These are phyloP conservation scores for Kuraishia cidri DNA, from an alignment of 805 yeast species.

Conservation along the genomic window DNA sequence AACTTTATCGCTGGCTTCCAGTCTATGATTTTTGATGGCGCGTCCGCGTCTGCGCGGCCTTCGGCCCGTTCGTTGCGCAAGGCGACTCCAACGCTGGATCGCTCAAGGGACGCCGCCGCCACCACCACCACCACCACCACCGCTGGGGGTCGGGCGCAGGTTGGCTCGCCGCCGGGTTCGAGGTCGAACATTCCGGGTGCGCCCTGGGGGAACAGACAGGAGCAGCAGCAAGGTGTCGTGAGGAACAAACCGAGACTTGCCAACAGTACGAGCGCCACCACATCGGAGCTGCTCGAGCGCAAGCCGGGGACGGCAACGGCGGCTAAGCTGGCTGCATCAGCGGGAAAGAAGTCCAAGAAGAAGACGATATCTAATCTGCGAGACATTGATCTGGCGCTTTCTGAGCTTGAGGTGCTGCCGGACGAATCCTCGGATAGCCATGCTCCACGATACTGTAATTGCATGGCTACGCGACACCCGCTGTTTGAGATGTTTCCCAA, in stretches of 20 bases:
- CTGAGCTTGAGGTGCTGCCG: conserved; percentile 28
- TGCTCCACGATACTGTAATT: conserved; percentile 42
- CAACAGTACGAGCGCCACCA: conserved; percentile 23
- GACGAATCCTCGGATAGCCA: conserved; percentile 3
- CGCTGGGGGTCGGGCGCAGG: conserved; percentile 5
- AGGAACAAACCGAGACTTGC: conserved; percentile 4
- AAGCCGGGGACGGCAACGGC: conserved; percentile 22
- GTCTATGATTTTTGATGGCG: conserved; percentile 24
- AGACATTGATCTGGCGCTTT: conserved; percentile 40
- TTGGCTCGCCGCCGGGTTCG: conserved; percentile 3
- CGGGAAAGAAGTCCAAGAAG: conserved; percentile 25
- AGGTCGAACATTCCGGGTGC: neutral
- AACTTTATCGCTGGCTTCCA: conserved; percentile 36
- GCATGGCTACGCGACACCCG: conserved; percentile 87
- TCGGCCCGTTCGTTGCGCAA: conserved; percentile 2
- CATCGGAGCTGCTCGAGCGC: conserved; percentile 35
- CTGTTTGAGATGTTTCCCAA: conserved; percentile 86
- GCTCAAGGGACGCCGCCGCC: conserved; percentile 3
- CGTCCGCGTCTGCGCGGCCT: neutral
- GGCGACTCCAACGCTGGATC: conserved; percentile 1
- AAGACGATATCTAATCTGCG: conserved; percentile 39
- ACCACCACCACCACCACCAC: conserved; percentile 3
- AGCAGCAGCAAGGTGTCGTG: neutral
- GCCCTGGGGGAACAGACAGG: conserved; percentile 1
- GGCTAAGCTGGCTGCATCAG: conserved; percentile 14